phyloP scores from a whole-genome alignment of 1,284 basidiomycete genomes.

The Microbotryum saponariae region DNA sequence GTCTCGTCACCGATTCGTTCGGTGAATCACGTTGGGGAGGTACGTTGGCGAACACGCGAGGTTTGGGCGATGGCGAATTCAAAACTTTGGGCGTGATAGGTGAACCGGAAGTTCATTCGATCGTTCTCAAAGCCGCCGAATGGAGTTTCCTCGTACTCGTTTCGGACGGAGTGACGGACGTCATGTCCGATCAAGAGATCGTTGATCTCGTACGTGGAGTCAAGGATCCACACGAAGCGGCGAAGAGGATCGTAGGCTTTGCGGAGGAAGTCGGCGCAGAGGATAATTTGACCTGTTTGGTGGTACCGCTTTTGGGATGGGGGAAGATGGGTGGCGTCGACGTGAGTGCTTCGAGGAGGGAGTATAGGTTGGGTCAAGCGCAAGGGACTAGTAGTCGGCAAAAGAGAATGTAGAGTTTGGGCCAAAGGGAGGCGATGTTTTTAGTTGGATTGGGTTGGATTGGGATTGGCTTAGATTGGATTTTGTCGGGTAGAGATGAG shows the following conservation, averaged over 20 bases:
- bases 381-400: conserved; percentile 66
- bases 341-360: conserved; percentile 66
- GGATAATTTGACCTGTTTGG: conserved; percentile 85
- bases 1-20: conserved; percentile 86
- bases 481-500: background rate
- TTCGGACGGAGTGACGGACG: conserved; percentile 76
- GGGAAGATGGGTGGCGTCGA: conserved; percentile 70
- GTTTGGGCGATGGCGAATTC: conserved; percentile 84
- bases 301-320: conserved; percentile 92
- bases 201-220: conserved; percentile 75
- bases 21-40: conserved; percentile 92
- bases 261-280: conserved; percentile 75
- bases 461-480: background rate
- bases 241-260: conserved; percentile 72
- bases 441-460: too few species aligned
- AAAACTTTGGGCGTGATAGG: conserved; percentile 87
- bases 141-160: conserved; percentile 35
- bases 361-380: conserved; percentile 67
- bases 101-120: conserved; percentile 83
- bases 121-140: conserved; percentile 61
- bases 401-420: conserved; percentile 52
- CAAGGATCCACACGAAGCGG: conserved; percentile 67
- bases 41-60: conserved; percentile 83
- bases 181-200: conserved; percentile 88
- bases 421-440: too few species aligned